These are phyloP conservation scores for Calonectria hawksworthii DNA, from an alignment of 2,329 filamentous ascomycete species.

Conservation along the genomic window DNA sequence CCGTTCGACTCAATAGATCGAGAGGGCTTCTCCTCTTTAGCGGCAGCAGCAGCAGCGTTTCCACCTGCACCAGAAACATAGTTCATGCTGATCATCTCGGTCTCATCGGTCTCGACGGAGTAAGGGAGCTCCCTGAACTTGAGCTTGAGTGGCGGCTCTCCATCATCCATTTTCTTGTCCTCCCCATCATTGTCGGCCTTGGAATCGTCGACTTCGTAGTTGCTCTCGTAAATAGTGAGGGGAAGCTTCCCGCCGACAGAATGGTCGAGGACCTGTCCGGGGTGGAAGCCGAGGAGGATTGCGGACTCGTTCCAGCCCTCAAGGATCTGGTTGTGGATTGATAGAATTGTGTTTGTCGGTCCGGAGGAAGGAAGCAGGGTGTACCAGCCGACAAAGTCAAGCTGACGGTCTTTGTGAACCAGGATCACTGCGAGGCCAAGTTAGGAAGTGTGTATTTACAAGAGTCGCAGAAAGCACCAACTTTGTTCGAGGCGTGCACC, in stretches of 20 bases:
- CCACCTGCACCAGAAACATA: conserved; percentile 89
- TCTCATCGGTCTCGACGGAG: conserved; percentile 92
- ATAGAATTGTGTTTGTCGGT: conserved; percentile 76
- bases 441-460: conserved; percentile 4
- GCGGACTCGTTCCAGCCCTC: conserved; percentile 84
- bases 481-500: conserved; percentile 85
- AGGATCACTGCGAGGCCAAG: conserved; percentile 76
- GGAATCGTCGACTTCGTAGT: conserved; percentile 78
- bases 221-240: conserved; percentile 90
- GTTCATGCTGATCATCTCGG: conserved; percentile 98
- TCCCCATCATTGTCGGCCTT: conserved; percentile 65
- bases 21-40: conserved; percentile 58
- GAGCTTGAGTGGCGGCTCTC: conserved; percentile 69
- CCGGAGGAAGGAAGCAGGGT: conserved; percentile 81
- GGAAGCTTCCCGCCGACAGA: conserved; percentile 85
- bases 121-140: conserved; percentile 89
- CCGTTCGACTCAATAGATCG: conserved; percentile 62
- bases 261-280: conserved; percentile 67
- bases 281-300: conserved; percentile 90
- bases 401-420: conserved; percentile 86
- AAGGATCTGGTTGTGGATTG: conserved; percentile 84
- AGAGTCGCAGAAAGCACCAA: conserved; percentile 59
- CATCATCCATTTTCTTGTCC: conserved; percentile 81
- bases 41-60: conserved; percentile 76
- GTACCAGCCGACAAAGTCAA: conserved; percentile 95